These are phyloP conservation scores for Hirschioporus abietinus DNA, from an alignment of 768 basidiomycete genomes.

Conservation along the genomic window DNA sequence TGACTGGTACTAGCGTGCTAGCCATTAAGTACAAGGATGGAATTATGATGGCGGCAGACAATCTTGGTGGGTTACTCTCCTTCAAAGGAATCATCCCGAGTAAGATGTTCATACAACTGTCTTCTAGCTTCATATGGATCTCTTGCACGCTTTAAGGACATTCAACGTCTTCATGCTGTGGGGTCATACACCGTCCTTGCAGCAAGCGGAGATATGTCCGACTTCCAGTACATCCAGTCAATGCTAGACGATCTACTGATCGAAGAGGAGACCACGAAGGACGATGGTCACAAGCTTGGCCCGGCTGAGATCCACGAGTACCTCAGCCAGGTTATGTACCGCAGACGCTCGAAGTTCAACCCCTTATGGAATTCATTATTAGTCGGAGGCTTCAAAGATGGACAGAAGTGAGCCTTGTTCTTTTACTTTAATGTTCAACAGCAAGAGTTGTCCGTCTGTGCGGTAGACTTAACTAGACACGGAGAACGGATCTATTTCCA, in stretches of 20 bases:
- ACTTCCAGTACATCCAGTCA: slow-evolving; percentile 89
- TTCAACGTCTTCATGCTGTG: slow-evolving; percentile 82
- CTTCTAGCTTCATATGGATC: slow-evolving; percentile 88
- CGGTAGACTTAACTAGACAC: not conserved
- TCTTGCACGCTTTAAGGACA: slow-evolving; percentile 92
- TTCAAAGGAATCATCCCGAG: not conserved
- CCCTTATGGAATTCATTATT: slow-evolving; percentile 94
- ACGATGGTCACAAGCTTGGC: slow-evolving; percentile 80
- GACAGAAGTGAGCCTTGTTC: slow-evolving; percentile 53
- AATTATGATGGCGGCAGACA: slow-evolving; percentile 98
- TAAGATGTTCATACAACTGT: slow-evolving; percentile 1
- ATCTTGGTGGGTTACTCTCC: slow-evolving; percentile 59
- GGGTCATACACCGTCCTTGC: slow-evolving; percentile 84
- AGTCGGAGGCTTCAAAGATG: slow-evolving; percentile 88
- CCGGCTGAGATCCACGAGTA: slow-evolving; percentile 92
- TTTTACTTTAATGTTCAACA: not conserved
- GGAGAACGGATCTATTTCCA: too few species aligned
- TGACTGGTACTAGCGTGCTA: slow-evolving; percentile 95
- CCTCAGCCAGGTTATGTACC: slow-evolving; percentile 87
- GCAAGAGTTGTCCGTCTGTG: not conserved
- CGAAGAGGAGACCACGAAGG: slow-evolving; percentile 66
- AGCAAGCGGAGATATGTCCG: slow-evolving; percentile 94
- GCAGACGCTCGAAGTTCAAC: slow-evolving; percentile 78
- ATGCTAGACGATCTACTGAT: slow-evolving; percentile 72
- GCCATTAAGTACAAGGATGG: slow-evolving; percentile 95